Evolutionary conservation across 495 filamentous ascomycete genomes (phyloP), one percentile per base, ranked within the genome.

Genomic region (Penicilliopsis zonata): DNA sequence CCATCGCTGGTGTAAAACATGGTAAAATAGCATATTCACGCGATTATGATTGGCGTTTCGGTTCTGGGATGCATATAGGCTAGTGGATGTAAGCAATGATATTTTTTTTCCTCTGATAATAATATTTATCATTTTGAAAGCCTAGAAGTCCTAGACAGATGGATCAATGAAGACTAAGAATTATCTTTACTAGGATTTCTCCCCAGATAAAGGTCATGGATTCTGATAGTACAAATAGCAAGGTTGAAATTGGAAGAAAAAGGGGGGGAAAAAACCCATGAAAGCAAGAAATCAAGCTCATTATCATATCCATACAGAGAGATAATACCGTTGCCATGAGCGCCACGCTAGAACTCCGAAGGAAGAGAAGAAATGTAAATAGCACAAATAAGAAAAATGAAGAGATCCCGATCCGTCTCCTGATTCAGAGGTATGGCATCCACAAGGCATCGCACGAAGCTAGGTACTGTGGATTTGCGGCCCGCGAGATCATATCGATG

Each of bases 341-440:
- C 58, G 55, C 55, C 55, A 45, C 51, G 57, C 55, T 59, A 43
- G 40, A 45, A 47, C 33, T 18, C 18, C n/a, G 29, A 44, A 27
- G 40, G 40, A 26, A 22, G 22, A 33, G 14, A 33, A 23, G 41
- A 31, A 16, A 40, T 13, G 38, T 19, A 44, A 38, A 41, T 28
- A 28, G n/a, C 18, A 28, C 33, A 42, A 43, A 36, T 30, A n/a
- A 44, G 24, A 35, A 41, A 36, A 32, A 40, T 26, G 31, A 13
- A 33, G 32, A 25, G 15, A 35, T 17, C 17, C 7, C 22, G 19
- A 17, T 10, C 20, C 18, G 16, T 13, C n/a, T 22, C 12, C 13
- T 24, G 6, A 7, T 28, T 56, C 70, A 98, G 38, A 96, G 58
- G 63, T 93, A 99, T 9, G 81, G 79, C 92, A 96, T 96, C 86